A percentile compares a stretch with the other conserved stretches of the same genome.
Conservation (phyloP, 768 basidiomycete genomes). For the Ramaria sp. region DNA sequence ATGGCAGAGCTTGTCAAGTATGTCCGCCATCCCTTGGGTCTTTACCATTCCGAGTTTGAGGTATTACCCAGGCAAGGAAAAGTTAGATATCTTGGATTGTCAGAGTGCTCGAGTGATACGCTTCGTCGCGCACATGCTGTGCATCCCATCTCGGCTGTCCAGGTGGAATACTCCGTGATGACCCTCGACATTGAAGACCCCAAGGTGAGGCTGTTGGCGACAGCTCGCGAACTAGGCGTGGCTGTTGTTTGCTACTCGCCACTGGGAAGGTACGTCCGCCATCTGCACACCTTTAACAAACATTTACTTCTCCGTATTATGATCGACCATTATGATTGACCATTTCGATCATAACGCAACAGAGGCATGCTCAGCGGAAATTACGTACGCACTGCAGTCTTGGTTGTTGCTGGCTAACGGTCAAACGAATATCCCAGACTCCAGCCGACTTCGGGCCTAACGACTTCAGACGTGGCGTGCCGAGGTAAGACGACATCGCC, state of each 20-base stretch:
- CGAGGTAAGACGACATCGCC: no score
- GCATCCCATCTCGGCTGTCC: conserved; percentile 39
- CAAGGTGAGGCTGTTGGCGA: conserved; percentile 29
- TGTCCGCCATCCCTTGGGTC: conserved; percentile 11
- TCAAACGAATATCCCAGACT: no score
- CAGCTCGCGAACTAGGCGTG: conserved; percentile 40
- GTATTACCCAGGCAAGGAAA: conserved; percentile 26
- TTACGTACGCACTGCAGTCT: no score
- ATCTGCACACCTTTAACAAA: conserved; percentile 33
- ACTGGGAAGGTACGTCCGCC: conserved; percentile 40
- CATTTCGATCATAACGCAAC: no score
- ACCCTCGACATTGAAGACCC: conserved; percentile 36
- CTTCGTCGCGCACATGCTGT: conserved; percentile 40
- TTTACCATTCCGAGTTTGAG: neutral
- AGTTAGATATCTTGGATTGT: conserved; percentile 42
- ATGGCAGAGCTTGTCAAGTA: conserved; percentile 22
- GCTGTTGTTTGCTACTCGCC: conserved; percentile 42
- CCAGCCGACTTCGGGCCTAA: no score
- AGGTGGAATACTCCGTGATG: conserved; percentile 44
- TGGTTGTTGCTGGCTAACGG: no score
- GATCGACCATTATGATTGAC: no score
- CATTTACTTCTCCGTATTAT: neutral
- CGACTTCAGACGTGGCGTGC: no score
- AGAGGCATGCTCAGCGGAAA: no score
- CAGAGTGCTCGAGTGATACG: conserved; percentile 35